Percentiles rank a stretch among this genome's conserved stretches.
Conservation (phyloP, 129 eudicot species). For the Flaveria ramosissima region DNA sequence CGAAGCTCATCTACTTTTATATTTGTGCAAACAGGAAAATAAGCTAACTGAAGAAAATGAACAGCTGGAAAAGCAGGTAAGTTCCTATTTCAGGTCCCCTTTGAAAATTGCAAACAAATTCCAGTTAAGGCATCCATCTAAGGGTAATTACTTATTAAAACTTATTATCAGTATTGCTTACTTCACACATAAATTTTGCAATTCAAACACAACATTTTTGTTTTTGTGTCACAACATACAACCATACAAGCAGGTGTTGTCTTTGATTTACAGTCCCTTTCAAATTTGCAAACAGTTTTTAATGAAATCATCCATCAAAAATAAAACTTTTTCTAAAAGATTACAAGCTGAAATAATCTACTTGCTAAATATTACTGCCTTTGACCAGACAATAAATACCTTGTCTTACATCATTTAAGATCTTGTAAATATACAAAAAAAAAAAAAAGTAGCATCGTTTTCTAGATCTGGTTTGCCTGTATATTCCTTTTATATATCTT, state of each 20-base stretch:
- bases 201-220: too few species aligned
- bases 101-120: background rate
- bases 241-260: too few species aligned
- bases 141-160: too few species aligned
- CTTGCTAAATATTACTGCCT: too few species aligned
- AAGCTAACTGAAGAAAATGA: background rate
- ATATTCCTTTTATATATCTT: background rate
- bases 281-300: too few species aligned
- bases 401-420: background rate
- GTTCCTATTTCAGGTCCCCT: background rate
- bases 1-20: background rate
- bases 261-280: too few species aligned
- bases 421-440: background rate
- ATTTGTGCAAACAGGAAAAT: background rate
- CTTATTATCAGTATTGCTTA: too few species aligned
- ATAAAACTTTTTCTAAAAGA: background rate
- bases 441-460: background rate
- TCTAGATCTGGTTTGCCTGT: constrained; percentile 8
- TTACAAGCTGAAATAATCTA: background rate
- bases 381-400: too few species aligned
- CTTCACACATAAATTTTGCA: too few species aligned
- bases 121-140: background rate
- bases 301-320: background rate
- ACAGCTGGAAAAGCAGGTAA: background rate
- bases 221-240: too few species aligned